Conservation (phyloP, 2,329 filamentous ascomycete genomes). For the Chaetomiaceae sp. region DNA sequence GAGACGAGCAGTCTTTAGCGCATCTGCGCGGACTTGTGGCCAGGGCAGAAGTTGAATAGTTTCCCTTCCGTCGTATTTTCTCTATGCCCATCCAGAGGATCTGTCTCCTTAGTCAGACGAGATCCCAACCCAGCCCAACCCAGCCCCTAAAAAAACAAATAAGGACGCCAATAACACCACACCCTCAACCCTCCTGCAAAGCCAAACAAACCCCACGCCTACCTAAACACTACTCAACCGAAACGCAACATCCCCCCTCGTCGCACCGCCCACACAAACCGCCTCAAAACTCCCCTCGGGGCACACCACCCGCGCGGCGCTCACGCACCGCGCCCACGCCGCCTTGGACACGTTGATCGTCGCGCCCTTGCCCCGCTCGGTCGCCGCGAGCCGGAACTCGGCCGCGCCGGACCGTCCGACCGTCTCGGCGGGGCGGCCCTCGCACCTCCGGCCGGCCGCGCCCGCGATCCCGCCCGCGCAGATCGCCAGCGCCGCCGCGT, state of each 20-base stretch:
- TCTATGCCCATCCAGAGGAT: not conserved
- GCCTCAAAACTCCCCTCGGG: conserved; percentile 46
- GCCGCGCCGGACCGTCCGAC: conserved; percentile 44
- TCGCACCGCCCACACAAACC: conserved; percentile 46
- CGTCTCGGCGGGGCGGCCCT: conserved; percentile 41
- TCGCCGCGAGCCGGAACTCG: conserved; percentile 43
- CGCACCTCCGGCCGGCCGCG: conserved; percentile 41
- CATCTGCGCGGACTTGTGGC: too few relatives aligned
- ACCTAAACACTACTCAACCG: conserved; percentile 32
- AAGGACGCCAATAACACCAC: not conserved
- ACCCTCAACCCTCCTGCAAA: too few relatives aligned
- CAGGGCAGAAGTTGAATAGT: not conserved
- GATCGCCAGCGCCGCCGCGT: conserved; percentile 59
- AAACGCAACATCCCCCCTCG: conserved; percentile 43
- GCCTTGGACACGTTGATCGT: conserved; percentile 51
- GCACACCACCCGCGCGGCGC: conserved; percentile 48
- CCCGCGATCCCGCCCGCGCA: conserved; percentile 51
- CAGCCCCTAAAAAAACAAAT: not conserved
- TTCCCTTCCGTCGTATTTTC: not conserved
- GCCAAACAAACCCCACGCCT: not conserved
- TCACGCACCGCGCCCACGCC: conserved; percentile 51
- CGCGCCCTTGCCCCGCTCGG: conserved; percentile 34
- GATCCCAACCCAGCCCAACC: not conserved
- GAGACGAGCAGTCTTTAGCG: too few relatives aligned
- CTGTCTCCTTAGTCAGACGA: not conserved